Percentiles rank a stretch among this genome's conserved stretches.
Evolutionary conservation across 345 rosid species (phyloP).

Genomic region (Streptanthus diversifolius): DNA sequence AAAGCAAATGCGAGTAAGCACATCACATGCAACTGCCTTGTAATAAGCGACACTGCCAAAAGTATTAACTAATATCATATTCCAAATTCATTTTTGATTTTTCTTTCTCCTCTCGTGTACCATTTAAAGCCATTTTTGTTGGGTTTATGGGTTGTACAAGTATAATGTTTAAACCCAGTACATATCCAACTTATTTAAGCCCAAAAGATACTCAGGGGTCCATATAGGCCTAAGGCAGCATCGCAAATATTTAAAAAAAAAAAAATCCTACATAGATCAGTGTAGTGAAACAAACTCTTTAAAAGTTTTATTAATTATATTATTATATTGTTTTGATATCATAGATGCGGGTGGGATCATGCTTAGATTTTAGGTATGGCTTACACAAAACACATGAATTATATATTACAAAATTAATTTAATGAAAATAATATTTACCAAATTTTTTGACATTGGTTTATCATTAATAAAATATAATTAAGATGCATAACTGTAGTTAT

Average conservation of each 20-base stretch:
- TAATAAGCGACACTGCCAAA: slow-evolving; percentile 27
- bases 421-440: neutral
- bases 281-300: too few species aligned
- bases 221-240: neutral
- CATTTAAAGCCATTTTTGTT: neutral
- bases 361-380: too few species aligned
- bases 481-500: neutral
- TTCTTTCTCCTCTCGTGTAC: neutral
- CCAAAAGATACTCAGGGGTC: neutral
- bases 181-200: neutral
- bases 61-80: neutral
- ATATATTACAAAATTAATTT: neutral
- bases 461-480: too few species aligned
- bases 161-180: neutral
- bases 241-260: too few species aligned
- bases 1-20: slow-evolving; percentile 16
- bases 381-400: neutral
- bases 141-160: neutral
- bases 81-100: neutral
- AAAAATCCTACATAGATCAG: too few species aligned
- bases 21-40: slow-evolving; percentile 33
- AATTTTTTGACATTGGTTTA: too few species aligned
- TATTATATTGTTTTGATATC: too few species aligned
- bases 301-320: too few species aligned
- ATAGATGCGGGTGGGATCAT: too few species aligned